These are phyloP conservation scores for Xylaria longipes DNA, from an alignment of 495 filamentous ascomycete genomes.

Conservation along the genomic window DNA sequence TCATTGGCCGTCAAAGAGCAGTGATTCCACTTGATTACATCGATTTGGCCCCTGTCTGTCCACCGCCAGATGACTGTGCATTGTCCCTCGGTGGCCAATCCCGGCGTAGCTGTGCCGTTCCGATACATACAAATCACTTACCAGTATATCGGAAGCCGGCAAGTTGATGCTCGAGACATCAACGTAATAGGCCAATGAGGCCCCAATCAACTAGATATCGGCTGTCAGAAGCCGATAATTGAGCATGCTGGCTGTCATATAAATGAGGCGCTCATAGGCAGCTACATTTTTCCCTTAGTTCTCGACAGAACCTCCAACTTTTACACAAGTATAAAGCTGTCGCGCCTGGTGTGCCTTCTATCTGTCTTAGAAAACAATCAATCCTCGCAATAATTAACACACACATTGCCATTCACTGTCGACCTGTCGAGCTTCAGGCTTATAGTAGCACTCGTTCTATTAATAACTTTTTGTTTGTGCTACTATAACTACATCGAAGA, in stretches of 20 bases:
- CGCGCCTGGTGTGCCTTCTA: slow-evolving; percentile 11
- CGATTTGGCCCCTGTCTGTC: neutral
- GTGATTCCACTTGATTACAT: neutral
- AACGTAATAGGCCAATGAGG: slow-evolving; percentile 17
- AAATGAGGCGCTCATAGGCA: slow-evolving; percentile 16
- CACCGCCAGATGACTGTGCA: slow-evolving; percentile 18
- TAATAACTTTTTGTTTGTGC: neutral
- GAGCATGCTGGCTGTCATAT: neutral
- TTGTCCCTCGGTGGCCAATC: slow-evolving; percentile 19
- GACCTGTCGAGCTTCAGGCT: neutral
- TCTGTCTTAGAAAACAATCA: neutral
- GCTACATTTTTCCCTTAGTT: neutral
- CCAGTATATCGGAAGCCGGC: slow-evolving; percentile 21
- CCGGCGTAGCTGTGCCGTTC: slow-evolving; percentile 21
- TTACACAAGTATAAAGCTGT: neutral
- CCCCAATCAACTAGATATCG: slow-evolving; percentile 2
- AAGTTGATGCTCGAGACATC: neutral
- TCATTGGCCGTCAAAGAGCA: slow-evolving; percentile 2
- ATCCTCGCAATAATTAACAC: neutral
- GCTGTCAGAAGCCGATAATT: neutral
- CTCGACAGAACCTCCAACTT: slow-evolving; percentile 1
- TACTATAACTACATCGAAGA: neutral
- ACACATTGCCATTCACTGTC: neutral
- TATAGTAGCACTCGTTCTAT: neutral
- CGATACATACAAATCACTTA: slow-evolving; percentile 16